These are phyloP conservation scores for Rosellinia necatrix DNA, from an alignment of 2,329 filamentous ascomycete genomes.

Conservation along the genomic window DNA sequence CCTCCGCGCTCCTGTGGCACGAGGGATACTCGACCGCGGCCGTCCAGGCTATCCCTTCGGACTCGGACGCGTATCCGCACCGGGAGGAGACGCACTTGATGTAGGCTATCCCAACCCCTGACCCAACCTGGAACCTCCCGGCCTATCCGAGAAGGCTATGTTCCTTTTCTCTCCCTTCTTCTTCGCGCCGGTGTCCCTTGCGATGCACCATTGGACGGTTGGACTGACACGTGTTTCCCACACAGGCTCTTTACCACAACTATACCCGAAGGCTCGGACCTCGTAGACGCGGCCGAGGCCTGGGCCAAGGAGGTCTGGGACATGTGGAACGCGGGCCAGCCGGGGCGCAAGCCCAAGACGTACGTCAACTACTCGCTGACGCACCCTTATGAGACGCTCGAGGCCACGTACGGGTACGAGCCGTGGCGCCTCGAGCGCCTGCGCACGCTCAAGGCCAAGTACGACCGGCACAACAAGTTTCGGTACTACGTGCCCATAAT, in stretches of 20 bases:
- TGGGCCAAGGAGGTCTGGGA: neutral
- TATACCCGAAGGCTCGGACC: no score
- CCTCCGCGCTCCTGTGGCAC: neutral
- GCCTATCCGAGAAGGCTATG: neutral
- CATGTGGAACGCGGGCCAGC: conserved; percentile 29
- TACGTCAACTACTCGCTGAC: conserved; percentile 38
- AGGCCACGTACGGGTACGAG: conserved; percentile 34
- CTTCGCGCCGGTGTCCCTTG: no score
- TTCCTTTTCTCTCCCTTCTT: no score
- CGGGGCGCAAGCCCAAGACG: neutral
- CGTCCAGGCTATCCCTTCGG: neutral
- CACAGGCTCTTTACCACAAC: no score
- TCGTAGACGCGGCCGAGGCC: neutral
- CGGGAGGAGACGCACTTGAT: neutral
- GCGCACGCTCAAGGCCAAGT: conserved; percentile 40
- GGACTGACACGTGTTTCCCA: no score
- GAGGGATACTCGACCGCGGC: conserved; percentile 1
- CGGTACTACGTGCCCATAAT: conserved; percentile 18
- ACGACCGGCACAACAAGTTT: conserved; percentile 40
- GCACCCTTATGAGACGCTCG: conserved; percentile 19
- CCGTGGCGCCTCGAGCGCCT: conserved; percentile 41
- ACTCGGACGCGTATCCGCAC: neutral
- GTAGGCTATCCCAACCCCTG: neutral
- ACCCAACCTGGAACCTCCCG: neutral
- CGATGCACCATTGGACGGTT: no score